Evolutionary conservation across 2,329 filamentous ascomycete genomes (phyloP).

Genomic region (Capronia epimyces): DNA sequence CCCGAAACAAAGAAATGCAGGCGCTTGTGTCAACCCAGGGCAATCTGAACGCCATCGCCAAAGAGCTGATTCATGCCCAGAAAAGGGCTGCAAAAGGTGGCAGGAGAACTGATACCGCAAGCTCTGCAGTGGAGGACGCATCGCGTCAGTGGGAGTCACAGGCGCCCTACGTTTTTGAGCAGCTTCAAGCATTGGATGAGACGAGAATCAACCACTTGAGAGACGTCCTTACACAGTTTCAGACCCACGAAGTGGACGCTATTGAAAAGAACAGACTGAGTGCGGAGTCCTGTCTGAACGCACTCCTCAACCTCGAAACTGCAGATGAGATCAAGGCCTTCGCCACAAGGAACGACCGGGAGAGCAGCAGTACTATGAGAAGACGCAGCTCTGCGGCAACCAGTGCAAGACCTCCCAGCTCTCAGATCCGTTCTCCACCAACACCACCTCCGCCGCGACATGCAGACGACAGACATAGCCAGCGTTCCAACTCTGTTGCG

Average conservation of each 20-base stretch:
- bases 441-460: constrained; percentile 38
- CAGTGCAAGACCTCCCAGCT: constrained; percentile 29
- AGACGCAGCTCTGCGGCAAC: constrained; percentile 35
- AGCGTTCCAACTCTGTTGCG: constrained; percentile 46
- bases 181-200: constrained; percentile 85
- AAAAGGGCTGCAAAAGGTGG: constrained; percentile 79
- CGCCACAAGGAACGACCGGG: constrained; percentile 38
- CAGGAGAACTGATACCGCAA: constrained; percentile 66
- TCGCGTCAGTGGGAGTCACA: constrained; percentile 86
- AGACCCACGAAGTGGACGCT: constrained; percentile 86
- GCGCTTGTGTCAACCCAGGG: constrained; percentile 74
- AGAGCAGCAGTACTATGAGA: constrained; percentile 38
- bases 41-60: constrained; percentile 74
- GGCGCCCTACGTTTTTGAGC: constrained; percentile 90
- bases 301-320: constrained; percentile 79
- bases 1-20: constrained; percentile 67
- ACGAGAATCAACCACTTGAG: constrained; percentile 81
- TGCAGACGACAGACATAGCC: constrained; percentile 51
- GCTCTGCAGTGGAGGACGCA: constrained; percentile 68
- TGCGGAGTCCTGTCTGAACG: constrained; percentile 73
- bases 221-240: constrained; percentile 83
- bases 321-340: constrained; percentile 79
- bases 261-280: constrained; percentile 69
- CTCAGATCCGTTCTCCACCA: constrained; percentile 30
- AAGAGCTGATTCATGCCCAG: constrained; percentile 76